Percentiles rank a stretch among this genome's conserved stretches.
Evolutionary conservation across 2,329 filamentous ascomycete species (phyloP).

Genomic region (Stenocarpella maydis): DNA sequence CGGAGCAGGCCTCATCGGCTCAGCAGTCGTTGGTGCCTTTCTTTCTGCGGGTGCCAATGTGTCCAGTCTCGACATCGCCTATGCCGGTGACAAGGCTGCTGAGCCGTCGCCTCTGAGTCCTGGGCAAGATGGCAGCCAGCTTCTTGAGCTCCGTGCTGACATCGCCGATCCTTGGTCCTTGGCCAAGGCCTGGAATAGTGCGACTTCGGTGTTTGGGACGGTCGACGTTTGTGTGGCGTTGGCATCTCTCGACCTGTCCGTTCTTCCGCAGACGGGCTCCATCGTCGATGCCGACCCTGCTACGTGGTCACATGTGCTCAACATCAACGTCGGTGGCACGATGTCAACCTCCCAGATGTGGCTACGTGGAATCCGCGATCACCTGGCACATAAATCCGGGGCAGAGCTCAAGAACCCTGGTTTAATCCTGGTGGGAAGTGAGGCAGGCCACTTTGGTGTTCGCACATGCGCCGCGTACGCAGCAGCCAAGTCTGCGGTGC

Average conservation of each 20-base stretch:
- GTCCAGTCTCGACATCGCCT: background rate
- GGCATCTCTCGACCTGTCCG: conserved; percentile 8
- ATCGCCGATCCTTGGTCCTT: background rate
- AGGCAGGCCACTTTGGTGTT: conserved; percentile 17
- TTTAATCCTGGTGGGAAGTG: background rate
- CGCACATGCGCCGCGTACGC: conserved; percentile 15
- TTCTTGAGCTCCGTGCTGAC: background rate
- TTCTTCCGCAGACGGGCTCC: conserved; percentile 5
- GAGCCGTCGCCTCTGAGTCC: background rate
- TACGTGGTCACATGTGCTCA: background rate
- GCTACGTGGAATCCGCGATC: conserved; percentile 15
- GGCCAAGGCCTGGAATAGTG: background rate
- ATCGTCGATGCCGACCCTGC: background rate
- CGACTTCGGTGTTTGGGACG: background rate
- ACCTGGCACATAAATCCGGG: background rate
- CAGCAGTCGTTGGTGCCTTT: background rate
- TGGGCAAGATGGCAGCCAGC: too few species aligned
- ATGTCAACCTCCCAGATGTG: background rate
- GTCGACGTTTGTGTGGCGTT: conserved; percentile 11
- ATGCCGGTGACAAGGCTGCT: background rate
- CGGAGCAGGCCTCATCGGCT: background rate
- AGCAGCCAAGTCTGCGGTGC: conserved; percentile 17
- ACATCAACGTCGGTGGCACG: background rate
- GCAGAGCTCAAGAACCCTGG: background rate
- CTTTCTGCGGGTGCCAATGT: conserved; percentile 4